These are phyloP conservation scores for Alnus rubra DNA, from an alignment of 306 rosid species.

Conservation along the genomic window DNA sequence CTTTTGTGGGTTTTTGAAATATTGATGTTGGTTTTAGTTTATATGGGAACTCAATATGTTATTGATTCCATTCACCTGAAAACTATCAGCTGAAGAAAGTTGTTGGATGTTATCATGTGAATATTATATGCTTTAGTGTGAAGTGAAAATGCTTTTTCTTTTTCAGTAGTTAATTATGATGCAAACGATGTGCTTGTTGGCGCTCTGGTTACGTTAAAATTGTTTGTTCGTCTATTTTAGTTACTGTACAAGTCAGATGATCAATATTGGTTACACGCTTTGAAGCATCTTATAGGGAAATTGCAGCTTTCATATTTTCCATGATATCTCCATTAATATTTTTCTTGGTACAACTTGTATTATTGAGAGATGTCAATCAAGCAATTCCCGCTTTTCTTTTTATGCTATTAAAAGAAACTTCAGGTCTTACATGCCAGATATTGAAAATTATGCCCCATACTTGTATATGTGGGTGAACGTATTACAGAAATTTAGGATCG, in stretches of 20 bases:
- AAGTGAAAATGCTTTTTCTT: constrained; percentile 5
- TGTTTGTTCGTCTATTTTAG: constrained; percentile 9
- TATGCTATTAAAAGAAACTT: not conserved
- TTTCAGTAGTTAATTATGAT: constrained; percentile 1
- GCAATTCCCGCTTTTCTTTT: not conserved
- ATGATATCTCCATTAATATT: constrained; percentile 9
- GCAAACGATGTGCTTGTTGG: not conserved
- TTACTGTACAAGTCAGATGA: not conserved
- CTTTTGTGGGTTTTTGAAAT: not conserved
- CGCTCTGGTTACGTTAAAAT: constrained; percentile 14
- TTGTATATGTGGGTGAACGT: not conserved
- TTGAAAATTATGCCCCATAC: not conserved
- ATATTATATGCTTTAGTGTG: constrained; percentile 7
- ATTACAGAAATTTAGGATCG: not conserved
- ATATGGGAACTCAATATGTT: constrained; percentile 12
- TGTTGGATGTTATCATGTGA: constrained; percentile 8
- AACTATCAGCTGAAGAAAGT: not conserved
- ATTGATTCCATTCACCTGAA: not conserved
- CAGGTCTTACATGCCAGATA: not conserved
- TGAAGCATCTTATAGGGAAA: constrained; percentile 6
- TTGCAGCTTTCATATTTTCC: not conserved
- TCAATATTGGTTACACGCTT: constrained; percentile 1
- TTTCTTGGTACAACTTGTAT: not conserved
- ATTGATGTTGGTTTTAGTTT: constrained; percentile 1
- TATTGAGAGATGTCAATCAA: not conserved